Base-by-base conservation (phyloP, 2,329 filamentous ascomycete genomes). In the Chrysosporium keratinophilum region DNA sequence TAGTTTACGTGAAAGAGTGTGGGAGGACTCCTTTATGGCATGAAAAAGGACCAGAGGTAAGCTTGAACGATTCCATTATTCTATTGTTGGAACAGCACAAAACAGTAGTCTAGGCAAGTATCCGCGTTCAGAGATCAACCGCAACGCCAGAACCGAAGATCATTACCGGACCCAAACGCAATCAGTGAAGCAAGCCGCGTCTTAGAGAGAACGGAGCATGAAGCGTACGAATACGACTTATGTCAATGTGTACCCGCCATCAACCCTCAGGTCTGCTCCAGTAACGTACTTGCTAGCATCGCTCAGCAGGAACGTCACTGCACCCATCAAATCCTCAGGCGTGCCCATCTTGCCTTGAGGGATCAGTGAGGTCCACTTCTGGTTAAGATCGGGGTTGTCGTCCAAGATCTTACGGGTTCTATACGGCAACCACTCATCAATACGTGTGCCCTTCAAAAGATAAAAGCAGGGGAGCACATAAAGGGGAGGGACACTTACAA, bases 321-420 rank as follows among this genome's bases (percentile, higher is more conserved):
- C 87, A 1, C 91, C 91, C 86, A 95, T 95, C 54, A 97, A 78
- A 64, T 97, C 91, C 67, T 90, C 83, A 0, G 91, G 91, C 50
- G 83, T 79, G 23, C 91, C 91, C 88, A 97, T 95, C 74, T 91
- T 91, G 55, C 89, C 91, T 66, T 88, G 83, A 0, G 93, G 93
- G 57, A 96, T 97, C 52, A 95, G 78, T 1, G 86, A 90, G 12
- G 83, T 94, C 91, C 91, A 97, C 71, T 93, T 84, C 66, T 84
- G 78, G 70, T 89, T 87, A 39, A 97, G 81, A 52, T 93, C 88
- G 17, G 90, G 89, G 70, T 95, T 94, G 56, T 95, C 88, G 59
- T 93, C 86, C 23, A 97, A 80, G 62, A 97, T 96, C 76, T 95
- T 95, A 74, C 89, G 83, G 41, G 89, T 96, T 51, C 87, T 94